Evolutionary conservation across 2,329 filamentous ascomycete genomes (phyloP).

Genomic region (Alternaria angustiovoidea): DNA sequence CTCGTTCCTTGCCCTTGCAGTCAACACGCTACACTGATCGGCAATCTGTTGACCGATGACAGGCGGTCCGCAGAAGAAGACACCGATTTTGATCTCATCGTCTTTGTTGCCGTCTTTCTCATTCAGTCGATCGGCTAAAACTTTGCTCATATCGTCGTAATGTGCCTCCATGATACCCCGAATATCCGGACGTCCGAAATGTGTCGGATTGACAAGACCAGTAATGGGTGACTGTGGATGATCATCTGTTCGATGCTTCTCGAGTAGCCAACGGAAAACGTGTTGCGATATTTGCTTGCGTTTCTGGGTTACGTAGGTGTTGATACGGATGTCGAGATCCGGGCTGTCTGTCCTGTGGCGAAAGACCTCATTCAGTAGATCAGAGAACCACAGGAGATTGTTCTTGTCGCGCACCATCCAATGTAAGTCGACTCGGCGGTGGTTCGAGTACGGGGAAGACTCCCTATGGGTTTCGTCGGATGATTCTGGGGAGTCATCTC

Average conservation of each 20-base stretch:
- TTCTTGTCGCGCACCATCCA: constrained; percentile 68
- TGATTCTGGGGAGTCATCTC: constrained; percentile 19
- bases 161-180: constrained; percentile 62
- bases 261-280: constrained; percentile 65
- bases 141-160: constrained; percentile 61
- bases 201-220: constrained; percentile 62
- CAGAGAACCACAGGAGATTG: constrained; percentile 65
- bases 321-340: constrained; percentile 62
- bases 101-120: constrained; percentile 30
- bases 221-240: constrained; percentile 64
- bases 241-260: constrained; percentile 62
- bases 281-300: constrained; percentile 62
- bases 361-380: constrained; percentile 60
- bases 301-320: constrained; percentile 66
- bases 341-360: constrained; percentile 47
- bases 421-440: constrained; percentile 66
- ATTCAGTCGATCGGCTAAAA: constrained; percentile 25
- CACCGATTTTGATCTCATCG: constrained; percentile 58
- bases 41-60: constrained; percentile 64
- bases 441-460: constrained; percentile 44
- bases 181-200: constrained; percentile 65
- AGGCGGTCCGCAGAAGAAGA: constrained; percentile 66
- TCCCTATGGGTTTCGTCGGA: constrained; percentile 15
- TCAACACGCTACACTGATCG: constrained; percentile 62
- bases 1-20: constrained; percentile 60